Percentiles rank a stretch among this genome's conserved stretches.
These are phyloP conservation scores for Ceratocystis papillata DNA, from an alignment of 2,329 filamentous ascomycete species.

Conservation along the genomic window DNA sequence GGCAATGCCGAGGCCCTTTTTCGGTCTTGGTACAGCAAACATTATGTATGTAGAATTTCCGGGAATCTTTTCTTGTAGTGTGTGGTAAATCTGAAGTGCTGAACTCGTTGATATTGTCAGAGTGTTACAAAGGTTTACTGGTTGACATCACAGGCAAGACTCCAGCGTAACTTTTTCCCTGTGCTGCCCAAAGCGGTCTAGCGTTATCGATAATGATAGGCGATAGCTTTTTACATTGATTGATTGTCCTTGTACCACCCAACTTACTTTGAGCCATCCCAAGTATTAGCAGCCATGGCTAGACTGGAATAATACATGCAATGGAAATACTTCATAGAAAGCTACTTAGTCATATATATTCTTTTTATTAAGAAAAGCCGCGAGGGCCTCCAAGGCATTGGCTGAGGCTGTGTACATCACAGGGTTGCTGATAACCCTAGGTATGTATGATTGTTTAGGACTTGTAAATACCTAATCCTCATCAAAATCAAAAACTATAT, in stretches of 20 bases:
- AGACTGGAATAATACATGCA: too few species aligned
- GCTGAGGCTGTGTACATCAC: not conserved
- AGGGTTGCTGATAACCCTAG: not conserved
- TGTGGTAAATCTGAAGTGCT: not conserved
- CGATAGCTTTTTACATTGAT: too few species aligned
- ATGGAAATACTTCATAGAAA: too few species aligned
- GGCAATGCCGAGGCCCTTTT: slow-evolving; percentile 44
- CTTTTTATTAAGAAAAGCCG: not conserved
- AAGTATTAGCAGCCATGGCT: too few species aligned
- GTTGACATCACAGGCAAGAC: not conserved
- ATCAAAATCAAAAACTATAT: too few species aligned
- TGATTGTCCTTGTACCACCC: not conserved
- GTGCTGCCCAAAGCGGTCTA: slow-evolving; percentile 20
- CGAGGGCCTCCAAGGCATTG: not conserved
- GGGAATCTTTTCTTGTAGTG: slow-evolving; percentile 20
- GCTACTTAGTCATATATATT: too few species aligned
- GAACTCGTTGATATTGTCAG: slow-evolving; percentile 5
- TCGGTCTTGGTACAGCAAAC: slow-evolving; percentile 49
- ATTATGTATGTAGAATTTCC: slow-evolving; percentile 16
- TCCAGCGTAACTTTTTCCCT: slow-evolving; percentile 21
- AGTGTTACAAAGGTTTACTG: slow-evolving; percentile 11
- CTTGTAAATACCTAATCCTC: too few species aligned
- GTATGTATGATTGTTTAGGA: too few species aligned
- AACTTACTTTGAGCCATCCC: not conserved
- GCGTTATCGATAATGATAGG: slow-evolving; percentile 22